Conservation (phyloP, 2,329 filamentous ascomycete species). For the Celoporthe dispersa region DNA sequence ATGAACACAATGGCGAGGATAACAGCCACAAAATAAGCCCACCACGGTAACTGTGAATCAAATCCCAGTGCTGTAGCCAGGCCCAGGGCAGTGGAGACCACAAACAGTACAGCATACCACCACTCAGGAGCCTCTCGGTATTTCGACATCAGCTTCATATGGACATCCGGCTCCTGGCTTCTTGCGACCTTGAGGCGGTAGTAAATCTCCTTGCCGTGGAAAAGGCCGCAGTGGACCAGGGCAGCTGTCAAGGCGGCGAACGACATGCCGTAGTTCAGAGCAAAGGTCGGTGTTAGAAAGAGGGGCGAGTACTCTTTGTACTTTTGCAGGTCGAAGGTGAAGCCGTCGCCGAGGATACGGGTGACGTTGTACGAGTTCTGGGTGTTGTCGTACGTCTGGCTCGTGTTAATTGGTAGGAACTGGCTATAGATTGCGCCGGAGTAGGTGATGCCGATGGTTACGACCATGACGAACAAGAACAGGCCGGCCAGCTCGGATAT, state of each 20-base stretch:
- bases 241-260: slow-evolving; percentile 56
- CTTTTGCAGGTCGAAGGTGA: slow-evolving; percentile 54
- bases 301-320: slow-evolving; percentile 61
- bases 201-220: slow-evolving; percentile 49
- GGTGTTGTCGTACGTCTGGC: slow-evolving; percentile 61
- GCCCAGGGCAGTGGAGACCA: slow-evolving; percentile 52
- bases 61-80: slow-evolving; percentile 51
- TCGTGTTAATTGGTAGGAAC: slow-evolving; percentile 60
- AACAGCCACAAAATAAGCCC: slow-evolving; percentile 55
- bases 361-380: slow-evolving; percentile 55
- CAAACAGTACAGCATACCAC: slow-evolving; percentile 55
- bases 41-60: slow-evolving; percentile 56
- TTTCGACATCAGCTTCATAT: slow-evolving; percentile 56
- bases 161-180: slow-evolving; percentile 53
- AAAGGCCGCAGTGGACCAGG: slow-evolving; percentile 44
- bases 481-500: slow-evolving; percentile 49
- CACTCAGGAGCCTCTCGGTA: slow-evolving; percentile 57
- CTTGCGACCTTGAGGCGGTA: slow-evolving; percentile 50
- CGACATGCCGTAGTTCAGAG: slow-evolving; percentile 53
- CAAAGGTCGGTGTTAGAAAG: slow-evolving; percentile 54
- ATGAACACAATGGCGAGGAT: slow-evolving; percentile 51
- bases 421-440: slow-evolving; percentile 51
- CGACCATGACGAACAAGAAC: slow-evolving; percentile 44
- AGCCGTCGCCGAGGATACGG: slow-evolving; percentile 53
- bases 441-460: slow-evolving; percentile 54